phyloP scores from a whole-genome alignment of 164 flowering plant species.

The Umbilicus rupestris region DNA sequence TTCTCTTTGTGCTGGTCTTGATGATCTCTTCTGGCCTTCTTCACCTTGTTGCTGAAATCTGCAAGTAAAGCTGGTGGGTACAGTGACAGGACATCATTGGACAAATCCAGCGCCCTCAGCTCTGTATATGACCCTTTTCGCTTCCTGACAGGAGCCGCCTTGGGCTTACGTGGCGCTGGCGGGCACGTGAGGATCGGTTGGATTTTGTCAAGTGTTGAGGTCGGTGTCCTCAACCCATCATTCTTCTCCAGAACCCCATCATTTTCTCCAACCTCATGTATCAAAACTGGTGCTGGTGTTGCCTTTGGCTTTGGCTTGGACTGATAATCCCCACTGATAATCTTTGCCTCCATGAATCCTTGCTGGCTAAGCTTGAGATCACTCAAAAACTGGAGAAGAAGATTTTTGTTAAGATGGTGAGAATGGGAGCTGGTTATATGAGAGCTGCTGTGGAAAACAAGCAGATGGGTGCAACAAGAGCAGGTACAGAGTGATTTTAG shows the following conservation, averaged over 20 bases:
- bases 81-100: neutral
- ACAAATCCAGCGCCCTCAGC: neutral
- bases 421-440: neutral
- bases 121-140: neutral
- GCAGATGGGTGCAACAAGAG: conserved; percentile 1
- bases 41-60: conserved; percentile 1
- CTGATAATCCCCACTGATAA: neutral
- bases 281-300: neutral
- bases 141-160: conserved; percentile 3
- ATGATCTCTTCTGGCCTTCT: neutral
- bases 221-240: neutral
- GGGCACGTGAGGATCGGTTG: neutral
- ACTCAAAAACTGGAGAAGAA: neutral
- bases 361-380: neutral
- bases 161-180: conserved; percentile 3
- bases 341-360: neutral
- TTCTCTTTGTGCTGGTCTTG: neutral
- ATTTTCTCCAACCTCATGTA: neutral
- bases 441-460: neutral
- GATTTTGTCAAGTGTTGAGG: neutral
- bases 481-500: neutral
- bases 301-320: neutral
- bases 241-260: neutral
- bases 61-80: neutral
- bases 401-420: neutral